These are phyloP conservation scores for Alternaria burnsii DNA, from an alignment of 2,329 filamentous ascomycete species.

Conservation along the genomic window DNA sequence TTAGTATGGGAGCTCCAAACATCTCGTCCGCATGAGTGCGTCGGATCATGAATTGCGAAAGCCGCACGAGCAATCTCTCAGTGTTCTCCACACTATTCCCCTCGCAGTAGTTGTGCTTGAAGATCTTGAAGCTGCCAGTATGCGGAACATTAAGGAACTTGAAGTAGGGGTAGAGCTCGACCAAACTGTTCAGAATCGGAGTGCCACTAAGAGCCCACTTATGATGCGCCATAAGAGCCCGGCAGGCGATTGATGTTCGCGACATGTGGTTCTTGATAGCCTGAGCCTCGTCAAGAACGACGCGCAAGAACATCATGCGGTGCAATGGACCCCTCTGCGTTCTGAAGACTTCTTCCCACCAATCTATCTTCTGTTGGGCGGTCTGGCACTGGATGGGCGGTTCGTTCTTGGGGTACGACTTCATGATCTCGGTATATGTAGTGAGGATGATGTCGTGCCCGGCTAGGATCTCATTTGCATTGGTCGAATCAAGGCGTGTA, in stretches of 20 bases:
- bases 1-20: constrained; percentile 63
- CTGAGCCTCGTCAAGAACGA: constrained; percentile 68
- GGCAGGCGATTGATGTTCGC: constrained; percentile 57
- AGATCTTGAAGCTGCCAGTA: constrained; percentile 53
- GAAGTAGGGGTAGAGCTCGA: constrained; percentile 53
- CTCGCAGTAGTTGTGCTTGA: constrained; percentile 57
- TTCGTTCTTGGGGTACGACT: constrained; percentile 54
- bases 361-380: constrained; percentile 51
- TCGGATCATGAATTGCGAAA: constrained; percentile 61
- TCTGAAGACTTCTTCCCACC: constrained; percentile 45
- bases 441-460: constrained; percentile 51
- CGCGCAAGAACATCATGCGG: constrained; percentile 52
- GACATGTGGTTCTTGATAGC: constrained; percentile 60
- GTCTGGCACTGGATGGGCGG: constrained; percentile 50
- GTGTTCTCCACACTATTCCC: constrained; percentile 37
- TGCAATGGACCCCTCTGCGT: constrained; percentile 46
- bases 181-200: constrained; percentile 49
- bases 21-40: constrained; percentile 63
- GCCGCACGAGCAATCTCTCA: constrained; percentile 49
- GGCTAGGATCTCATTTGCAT: constrained; percentile 17
- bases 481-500: constrained; percentile 34
- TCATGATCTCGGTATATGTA: constrained; percentile 54
- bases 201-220: constrained; percentile 57
- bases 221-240: constrained; percentile 50
- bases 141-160: constrained; percentile 55